A percentile compares a stretch with the other conserved stretches of the same genome.
Conservation (phyloP, 176 grass and related monocot genomes). For the Musa troglodytarum region DNA sequence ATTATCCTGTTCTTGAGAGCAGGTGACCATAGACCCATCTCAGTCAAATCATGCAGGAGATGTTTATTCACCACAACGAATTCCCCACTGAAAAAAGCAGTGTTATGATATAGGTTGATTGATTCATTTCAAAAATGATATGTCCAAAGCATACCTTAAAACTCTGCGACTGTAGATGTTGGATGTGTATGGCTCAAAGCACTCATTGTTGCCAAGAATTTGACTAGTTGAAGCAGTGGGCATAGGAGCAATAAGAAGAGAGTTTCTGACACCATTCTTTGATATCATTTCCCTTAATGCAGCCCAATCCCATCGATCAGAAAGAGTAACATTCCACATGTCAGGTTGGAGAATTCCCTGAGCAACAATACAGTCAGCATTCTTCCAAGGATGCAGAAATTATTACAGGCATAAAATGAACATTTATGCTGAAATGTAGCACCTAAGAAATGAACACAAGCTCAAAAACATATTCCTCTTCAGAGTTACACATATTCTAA, state of each 20-base stretch:
- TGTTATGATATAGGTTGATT: neutral
- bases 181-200: conserved; percentile 78
- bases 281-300: conserved; percentile 57
- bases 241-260: conserved; percentile 97
- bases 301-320: conserved; percentile 75
- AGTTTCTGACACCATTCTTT: conserved; percentile 78
- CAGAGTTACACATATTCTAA: no score
- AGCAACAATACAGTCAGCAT: neutral
- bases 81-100: conserved; percentile 54
- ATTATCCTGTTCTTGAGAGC: conserved; percentile 88
- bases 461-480: no score
- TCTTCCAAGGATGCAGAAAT: neutral
- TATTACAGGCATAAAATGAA: no score
- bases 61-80: conserved; percentile 99
- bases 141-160: conserved; percentile 45
- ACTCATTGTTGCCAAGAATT: conserved; percentile 98
- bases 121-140: neutral
- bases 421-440: no score
- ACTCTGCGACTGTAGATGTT: conserved; percentile 79
- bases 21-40: conserved; percentile 87
- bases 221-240: conserved; percentile 99
- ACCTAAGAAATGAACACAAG: no score
- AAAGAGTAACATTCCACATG: conserved; percentile 82
- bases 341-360: conserved; percentile 93
- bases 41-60: conserved; percentile 91